These are phyloP conservation scores for Trichoderma pleuroti DNA, from an alignment of 2,329 filamentous ascomycete species.

Conservation along the genomic window DNA sequence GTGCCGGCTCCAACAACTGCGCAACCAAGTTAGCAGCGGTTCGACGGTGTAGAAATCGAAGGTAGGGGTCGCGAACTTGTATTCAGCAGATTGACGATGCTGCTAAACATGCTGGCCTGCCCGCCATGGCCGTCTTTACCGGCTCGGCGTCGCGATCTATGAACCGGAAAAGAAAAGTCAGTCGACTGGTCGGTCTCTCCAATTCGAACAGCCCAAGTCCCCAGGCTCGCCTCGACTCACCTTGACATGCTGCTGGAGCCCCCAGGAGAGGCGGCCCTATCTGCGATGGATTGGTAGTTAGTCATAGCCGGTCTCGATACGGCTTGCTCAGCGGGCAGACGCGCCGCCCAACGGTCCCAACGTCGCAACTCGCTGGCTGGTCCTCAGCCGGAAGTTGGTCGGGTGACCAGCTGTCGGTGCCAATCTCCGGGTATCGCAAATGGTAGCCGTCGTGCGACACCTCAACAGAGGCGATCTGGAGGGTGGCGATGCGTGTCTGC, in stretches of 20 bases:
- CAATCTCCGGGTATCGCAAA: not conserved
- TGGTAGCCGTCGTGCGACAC: constrained; percentile 2
- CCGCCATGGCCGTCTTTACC: constrained; percentile 71
- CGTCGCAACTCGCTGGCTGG: not conserved
- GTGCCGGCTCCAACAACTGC: constrained; percentile 92
- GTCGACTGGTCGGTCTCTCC: not conserved
- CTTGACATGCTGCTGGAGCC: constrained; percentile 48
- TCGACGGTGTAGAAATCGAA: constrained; percentile 13
- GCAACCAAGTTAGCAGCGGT: constrained; percentile 2
- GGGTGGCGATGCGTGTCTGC: not conserved
- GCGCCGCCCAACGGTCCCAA: not conserved
- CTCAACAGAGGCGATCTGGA: not conserved
- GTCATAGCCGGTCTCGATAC: constrained; percentile 43
- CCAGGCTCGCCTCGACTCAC: constrained; percentile 28
- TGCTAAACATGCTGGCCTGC: constrained; percentile 83
- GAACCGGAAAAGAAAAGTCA: constrained; percentile 8
- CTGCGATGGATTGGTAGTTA: constrained; percentile 51
- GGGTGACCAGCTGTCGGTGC: constrained; percentile 11
- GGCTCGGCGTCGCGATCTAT: constrained; percentile 56
- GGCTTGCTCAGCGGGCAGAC: not conserved
- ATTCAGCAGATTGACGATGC: constrained; percentile 92
- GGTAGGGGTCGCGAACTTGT: constrained; percentile 62
- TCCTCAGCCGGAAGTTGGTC: not conserved
- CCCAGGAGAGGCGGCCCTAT: constrained; percentile 43
- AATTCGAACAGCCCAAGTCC: not conserved